These are phyloP conservation scores for Eutypella sp. DNA, from an alignment of 2,329 filamentous ascomycete species.

Conservation along the genomic window DNA sequence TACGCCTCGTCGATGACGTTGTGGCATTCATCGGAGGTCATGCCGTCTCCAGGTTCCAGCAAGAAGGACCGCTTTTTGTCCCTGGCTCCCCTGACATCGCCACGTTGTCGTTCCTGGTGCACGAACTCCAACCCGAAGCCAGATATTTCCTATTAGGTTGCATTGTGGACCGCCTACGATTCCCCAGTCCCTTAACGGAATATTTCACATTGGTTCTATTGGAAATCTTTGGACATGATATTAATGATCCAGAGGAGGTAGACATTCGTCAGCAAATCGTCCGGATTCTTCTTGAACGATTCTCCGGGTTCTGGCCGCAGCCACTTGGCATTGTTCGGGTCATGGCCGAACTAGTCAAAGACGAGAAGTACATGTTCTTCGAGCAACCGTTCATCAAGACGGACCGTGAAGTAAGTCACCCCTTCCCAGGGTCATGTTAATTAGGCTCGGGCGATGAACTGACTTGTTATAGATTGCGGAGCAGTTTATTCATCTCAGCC, in stretches of 20 bases:
- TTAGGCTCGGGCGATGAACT: slow-evolving; percentile 3
- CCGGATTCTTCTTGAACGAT: slow-evolving; percentile 78
- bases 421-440: neutral
- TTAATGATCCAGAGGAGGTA: slow-evolving; percentile 66
- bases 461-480: slow-evolving; percentile 21
- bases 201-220: slow-evolving; percentile 87
- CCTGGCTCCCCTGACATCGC: slow-evolving; percentile 62
- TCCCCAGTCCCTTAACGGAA: slow-evolving; percentile 82
- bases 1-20: slow-evolving; percentile 70
- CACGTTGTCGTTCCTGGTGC: slow-evolving; percentile 70
- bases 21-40: slow-evolving; percentile 76
- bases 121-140: slow-evolving; percentile 68
- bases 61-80: slow-evolving; percentile 60
- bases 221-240: slow-evolving; percentile 76
- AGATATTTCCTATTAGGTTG: slow-evolving; percentile 81
- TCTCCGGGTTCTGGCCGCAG: slow-evolving; percentile 85
- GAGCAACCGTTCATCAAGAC: slow-evolving; percentile 88
- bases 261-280: slow-evolving; percentile 89
- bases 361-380: slow-evolving; percentile 87
- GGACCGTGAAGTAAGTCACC: slow-evolving; percentile 66
- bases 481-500: slow-evolving; percentile 13
- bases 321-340: slow-evolving; percentile 93
- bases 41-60: slow-evolving; percentile 58
- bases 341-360: slow-evolving; percentile 84
- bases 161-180: slow-evolving; percentile 88